A percentile compares a stretch with the other conserved stretches of the same genome.
Conservation (phyloP, 768 basidiomycete genomes). For the Tricholoma saponaceum region DNA sequence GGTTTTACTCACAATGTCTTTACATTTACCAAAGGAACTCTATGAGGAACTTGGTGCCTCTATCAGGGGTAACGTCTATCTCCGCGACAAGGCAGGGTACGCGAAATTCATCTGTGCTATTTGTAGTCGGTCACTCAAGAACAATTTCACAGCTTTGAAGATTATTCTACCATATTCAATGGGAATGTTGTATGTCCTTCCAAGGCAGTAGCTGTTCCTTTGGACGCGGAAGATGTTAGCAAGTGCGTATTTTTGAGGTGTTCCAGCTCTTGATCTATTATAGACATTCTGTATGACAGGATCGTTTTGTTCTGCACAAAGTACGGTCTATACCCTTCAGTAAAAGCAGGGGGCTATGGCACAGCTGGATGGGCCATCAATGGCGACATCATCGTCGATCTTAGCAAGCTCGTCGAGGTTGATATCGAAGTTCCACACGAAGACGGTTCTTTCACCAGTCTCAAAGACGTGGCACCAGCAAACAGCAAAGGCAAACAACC, state of each 20-base stretch:
- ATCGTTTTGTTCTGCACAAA: slow-evolving; percentile 71
- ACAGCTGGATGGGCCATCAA: slow-evolving; percentile 87
- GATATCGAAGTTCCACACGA: slow-evolving; percentile 58
- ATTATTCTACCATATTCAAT: slow-evolving; percentile 65
- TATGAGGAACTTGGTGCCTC: slow-evolving; percentile 41
- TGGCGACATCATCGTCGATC: slow-evolving; percentile 83
- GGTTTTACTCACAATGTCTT: slow-evolving; percentile 2
- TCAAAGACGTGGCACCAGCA: slow-evolving; percentile 48
- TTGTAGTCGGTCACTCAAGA: not conserved
- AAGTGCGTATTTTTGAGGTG: slow-evolving; percentile 45
- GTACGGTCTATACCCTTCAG: slow-evolving; percentile 66
- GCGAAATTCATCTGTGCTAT: slow-evolving; percentile 1
- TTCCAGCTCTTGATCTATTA: not conserved
- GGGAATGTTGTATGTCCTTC: slow-evolving; percentile 63
- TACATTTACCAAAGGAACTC: slow-evolving; percentile 29
- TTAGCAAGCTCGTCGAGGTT: slow-evolving; percentile 63
- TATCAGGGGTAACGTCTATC: slow-evolving; percentile 45
- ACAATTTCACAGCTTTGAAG: slow-evolving; percentile 33
- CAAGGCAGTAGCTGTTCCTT: slow-evolving; percentile 64
- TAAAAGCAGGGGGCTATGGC: slow-evolving; percentile 90
- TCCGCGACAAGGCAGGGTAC: slow-evolving; percentile 39
- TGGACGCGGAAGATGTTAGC: slow-evolving; percentile 81
- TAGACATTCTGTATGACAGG: slow-evolving; percentile 28
- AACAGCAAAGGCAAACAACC: slow-evolving; percentile 54
- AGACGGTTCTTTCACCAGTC: slow-evolving; percentile 55